Evolutionary conservation across 257 asterid genomes (phyloP).

Genomic region (Solanum verrucosum): DNA sequence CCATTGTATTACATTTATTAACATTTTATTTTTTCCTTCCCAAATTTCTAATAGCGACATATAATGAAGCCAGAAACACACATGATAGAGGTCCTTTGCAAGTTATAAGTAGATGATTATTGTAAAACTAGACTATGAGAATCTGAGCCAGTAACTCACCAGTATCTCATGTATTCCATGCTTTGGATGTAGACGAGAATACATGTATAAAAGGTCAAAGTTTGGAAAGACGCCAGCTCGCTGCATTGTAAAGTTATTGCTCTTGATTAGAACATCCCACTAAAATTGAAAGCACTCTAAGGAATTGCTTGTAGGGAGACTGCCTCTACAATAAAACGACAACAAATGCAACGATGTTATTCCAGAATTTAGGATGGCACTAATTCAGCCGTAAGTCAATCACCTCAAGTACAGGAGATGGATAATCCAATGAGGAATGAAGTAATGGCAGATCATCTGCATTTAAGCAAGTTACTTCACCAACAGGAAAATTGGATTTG

Average conservation of each 20-base stretch:
- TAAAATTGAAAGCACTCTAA: neutral
- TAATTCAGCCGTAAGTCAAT: neutral
- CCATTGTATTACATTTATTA: neutral
- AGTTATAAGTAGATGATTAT: neutral
- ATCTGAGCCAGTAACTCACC: conserved; percentile 36
- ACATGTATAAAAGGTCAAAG: conserved; percentile 72
- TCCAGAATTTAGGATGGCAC: neutral
- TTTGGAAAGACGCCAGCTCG: conserved; percentile 89
- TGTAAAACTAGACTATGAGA: neutral
- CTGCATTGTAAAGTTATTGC: conserved; percentile 36
- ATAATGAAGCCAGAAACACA: neutral
- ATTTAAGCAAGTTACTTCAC: conserved; percentile 82
- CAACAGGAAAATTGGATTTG: conserved; percentile 72
- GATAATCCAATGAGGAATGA: conserved; percentile 59
- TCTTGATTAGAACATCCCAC: neutral
- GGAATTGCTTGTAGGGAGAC: neutral
- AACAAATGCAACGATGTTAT: neutral
- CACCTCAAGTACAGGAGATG: conserved; percentile 84
- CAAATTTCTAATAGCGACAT: neutral
- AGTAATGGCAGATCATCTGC: conserved; percentile 66
- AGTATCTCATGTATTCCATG: conserved; percentile 62
- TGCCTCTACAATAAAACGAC: neutral
- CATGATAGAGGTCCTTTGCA: neutral
- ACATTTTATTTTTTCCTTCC: neutral
- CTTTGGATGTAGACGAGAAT: conserved; percentile 58